Evolutionary conservation across 2,329 filamentous ascomycete species (phyloP).

Genomic region (Pseudogymnoascus sp.): DNA sequence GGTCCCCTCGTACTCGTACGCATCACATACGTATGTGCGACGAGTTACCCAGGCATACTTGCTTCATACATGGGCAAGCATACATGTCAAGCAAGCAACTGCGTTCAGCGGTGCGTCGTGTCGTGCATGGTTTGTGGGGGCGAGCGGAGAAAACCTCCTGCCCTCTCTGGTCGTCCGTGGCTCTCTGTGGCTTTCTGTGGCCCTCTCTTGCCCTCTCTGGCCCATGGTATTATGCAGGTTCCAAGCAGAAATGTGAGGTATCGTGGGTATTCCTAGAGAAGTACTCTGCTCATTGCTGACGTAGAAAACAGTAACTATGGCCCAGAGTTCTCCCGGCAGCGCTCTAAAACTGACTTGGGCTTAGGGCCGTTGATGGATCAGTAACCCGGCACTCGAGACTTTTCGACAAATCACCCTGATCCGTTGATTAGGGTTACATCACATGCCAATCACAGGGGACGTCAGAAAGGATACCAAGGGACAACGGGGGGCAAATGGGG

Average conservation of each 20-base stretch:
- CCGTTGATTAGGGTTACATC: conserved; percentile 10
- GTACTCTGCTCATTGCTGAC: background rate
- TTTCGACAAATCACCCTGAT: background rate
- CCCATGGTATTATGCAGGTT: background rate
- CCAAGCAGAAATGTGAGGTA: background rate
- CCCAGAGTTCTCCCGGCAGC: background rate
- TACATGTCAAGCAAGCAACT: background rate
- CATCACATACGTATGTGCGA: background rate
- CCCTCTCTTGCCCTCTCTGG: background rate
- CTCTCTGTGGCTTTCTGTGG: background rate
- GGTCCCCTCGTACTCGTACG: background rate
- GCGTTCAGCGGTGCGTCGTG: background rate
- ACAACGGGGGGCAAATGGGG: background rate
- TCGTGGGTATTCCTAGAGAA: background rate
- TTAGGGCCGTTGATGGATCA: background rate
- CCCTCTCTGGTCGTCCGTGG: background rate
- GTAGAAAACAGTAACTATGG: background rate
- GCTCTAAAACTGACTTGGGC: background rate
- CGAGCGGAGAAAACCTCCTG: background rate
- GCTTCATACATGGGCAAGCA: background rate
- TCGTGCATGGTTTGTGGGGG: background rate
- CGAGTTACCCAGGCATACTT: no score
- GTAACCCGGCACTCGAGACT: background rate
- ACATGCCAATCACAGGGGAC: background rate
- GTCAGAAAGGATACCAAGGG: background rate